Evolutionary conservation across 2,329 filamentous ascomycete genomes (phyloP), one percentile per base, ranked within the genome.

Genomic region (Colletotrichum horii): DNA sequence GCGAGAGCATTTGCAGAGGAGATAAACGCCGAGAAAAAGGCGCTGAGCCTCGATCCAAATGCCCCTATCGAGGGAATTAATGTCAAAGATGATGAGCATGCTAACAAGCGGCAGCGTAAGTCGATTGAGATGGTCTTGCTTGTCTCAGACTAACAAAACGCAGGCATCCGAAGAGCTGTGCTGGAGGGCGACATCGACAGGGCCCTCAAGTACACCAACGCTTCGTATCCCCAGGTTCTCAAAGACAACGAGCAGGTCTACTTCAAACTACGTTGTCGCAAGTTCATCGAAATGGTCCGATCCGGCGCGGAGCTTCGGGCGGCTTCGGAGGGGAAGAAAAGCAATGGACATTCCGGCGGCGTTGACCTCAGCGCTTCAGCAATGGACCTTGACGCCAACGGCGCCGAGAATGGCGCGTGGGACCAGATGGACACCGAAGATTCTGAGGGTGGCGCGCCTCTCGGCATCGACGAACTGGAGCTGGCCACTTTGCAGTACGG

Each of bases 231-330:
- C 7, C 89, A 90, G 28, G 95, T 98, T 2, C 89, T 99, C 22
- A 89, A 91, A 62, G 91, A 95, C 26, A 95, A 98, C 80, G 92
- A 95, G 70, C 92, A 95, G 70, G 95, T 98, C 19, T 93, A 96
- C 82, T 98, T 99, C 85, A 94, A 93, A 74, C 88, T 99, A 65
- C 92, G 94, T 78, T 98, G 96, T 82, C 93, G 96, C 76, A 97
- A 97, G 82, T 98, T 98, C 83, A 93, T 98, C 76, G 97, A 99
- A 84, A 96, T 99, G 93, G 95, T 98, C 80, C 91, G 94, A 55
- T 91, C 90, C 74, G 93, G 93, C 43, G 92, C 93, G 4, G 94
- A 96, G 79, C 84, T 94, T 22, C 89, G 89, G 80, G 85, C 88
- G 43, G 84, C 85, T 9, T 84, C 86, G 43, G 87, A 88, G 11